Base-by-base conservation (phyloP, 306 rosid species). In the Hylodesmum podocarpum region DNA sequence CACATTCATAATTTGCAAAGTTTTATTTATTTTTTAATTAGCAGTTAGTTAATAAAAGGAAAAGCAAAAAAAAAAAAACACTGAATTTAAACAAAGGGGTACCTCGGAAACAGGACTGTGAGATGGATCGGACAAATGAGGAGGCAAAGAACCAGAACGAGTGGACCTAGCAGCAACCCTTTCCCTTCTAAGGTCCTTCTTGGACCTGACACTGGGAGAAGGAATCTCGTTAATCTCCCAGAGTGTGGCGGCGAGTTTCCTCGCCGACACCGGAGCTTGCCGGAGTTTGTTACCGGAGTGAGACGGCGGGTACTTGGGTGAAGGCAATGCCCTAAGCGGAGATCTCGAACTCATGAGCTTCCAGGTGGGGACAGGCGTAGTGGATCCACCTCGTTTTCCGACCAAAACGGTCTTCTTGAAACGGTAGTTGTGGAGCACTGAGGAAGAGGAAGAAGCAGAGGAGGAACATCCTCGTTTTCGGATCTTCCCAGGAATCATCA, bases 141-240 rank as follows among this genome's bases (percentile, higher is more conserved):
- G 98, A 50, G 99, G 99, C 81, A 96, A 58, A 79, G 97, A 91
- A 50, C 96, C 96, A 33, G 98, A 96, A 79, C 87, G 94, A 44
- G 73, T 55, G 3, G 96, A 92, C 92, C 96, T 86, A 0, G 89
- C 74, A 0, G 89, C 74, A 15, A 86, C 61, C 66, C 80, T 91
- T 41, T 95, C 99, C 69, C 91, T 90, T 82, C 82, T 89, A 24
- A 68, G 27, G 69, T 92, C 96, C 88, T 85, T 90, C 81, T 86
- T 88, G 80, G 85, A 44, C 76, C 88, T 89, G 46, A 86, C 77
- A 58, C 86, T 84, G 15, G 98, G 94, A 14, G 96, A 92, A 61
- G 97, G 99, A 33, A 96, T 88, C 86, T 96, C 98, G 77, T 96
- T 96, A 96, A 96, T 96, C 87, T 92, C 99, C 99, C 99, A 96